These are phyloP conservation scores for Talaromyces sp. DNA, from an alignment of 2,329 filamentous ascomycete genomes.

Conservation along the genomic window DNA sequence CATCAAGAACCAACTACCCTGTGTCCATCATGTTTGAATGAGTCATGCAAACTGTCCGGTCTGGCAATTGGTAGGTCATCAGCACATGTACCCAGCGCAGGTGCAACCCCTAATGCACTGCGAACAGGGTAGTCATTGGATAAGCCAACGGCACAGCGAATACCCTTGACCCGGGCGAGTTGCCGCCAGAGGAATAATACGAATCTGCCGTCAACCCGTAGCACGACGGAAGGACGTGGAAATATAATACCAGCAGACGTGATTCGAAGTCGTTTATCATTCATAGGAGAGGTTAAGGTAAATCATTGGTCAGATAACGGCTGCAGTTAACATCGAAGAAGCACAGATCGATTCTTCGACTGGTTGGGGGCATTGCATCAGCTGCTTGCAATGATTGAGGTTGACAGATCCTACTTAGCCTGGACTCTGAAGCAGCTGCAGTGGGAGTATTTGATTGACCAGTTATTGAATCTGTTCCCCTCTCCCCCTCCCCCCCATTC, in stretches of 20 bases:
- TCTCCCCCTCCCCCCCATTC: neutral
- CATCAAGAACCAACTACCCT: neutral
- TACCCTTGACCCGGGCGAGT: neutral
- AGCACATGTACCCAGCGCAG: neutral
- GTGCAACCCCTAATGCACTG: neutral
- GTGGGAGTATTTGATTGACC: neutral
- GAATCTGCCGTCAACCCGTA: neutral
- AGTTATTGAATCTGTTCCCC: neutral
- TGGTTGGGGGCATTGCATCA: neutral
- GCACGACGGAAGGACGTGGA: neutral
- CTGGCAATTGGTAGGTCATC: neutral
- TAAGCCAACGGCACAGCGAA: neutral
- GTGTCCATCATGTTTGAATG: neutral
- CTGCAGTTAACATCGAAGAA: neutral
- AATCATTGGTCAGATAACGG: neutral
- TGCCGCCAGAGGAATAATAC: neutral
- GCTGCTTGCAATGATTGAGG: neutral
- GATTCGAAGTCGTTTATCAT: neutral
- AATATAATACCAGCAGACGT: neutral
- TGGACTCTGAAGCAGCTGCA: neutral
- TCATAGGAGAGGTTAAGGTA: neutral
- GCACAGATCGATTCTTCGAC: neutral
- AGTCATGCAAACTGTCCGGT: neutral
- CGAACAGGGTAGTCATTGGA: neutral
- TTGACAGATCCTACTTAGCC: neutral